phyloP scores from a whole-genome alignment of 75 land plant genomes.

The Gnetum montanum region DNA sequence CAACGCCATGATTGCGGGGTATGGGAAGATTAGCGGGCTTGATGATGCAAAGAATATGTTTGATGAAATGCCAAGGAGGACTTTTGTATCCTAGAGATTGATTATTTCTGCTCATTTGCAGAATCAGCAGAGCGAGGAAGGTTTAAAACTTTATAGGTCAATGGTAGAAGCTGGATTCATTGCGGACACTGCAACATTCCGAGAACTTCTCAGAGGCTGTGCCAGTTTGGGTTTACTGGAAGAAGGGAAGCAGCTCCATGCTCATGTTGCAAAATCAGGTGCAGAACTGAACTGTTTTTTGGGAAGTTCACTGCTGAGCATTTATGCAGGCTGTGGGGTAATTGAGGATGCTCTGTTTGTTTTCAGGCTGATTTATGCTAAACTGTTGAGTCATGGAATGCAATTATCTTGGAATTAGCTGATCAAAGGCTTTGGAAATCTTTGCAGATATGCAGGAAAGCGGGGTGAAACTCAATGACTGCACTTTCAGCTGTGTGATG shows the following conservation, averaged over 20 bases:
- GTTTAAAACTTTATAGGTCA: not conserved
- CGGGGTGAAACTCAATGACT: constrained; percentile 12
- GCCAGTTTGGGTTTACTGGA: constrained; percentile 1
- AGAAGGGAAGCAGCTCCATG: constrained; percentile 24
- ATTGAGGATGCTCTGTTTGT: constrained; percentile 11
- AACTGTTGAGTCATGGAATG: constrained; percentile 29
- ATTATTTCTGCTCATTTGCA: constrained; percentile 14
- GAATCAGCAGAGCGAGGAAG: not conserved
- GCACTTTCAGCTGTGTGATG: constrained; percentile 8
- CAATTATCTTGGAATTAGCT: constrained; percentile 18
- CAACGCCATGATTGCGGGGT: constrained; percentile 19
- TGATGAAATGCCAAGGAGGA: constrained; percentile 18
- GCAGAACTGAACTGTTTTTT: constrained; percentile 7
- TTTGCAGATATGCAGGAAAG: constrained; percentile 14
- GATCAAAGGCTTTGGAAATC: constrained; percentile 8
- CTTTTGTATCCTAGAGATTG: constrained; percentile 13
- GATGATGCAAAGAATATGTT: constrained; percentile 15
- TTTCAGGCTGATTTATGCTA: no score
- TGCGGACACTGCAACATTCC: not conserved
- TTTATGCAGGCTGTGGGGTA: constrained; percentile 22
- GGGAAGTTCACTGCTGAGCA: constrained; percentile 23
- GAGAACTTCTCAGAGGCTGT: constrained; percentile 1
- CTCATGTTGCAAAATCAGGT: constrained; percentile 16
- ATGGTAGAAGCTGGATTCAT: not conserved
- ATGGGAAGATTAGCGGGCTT: constrained; percentile 5